Evolutionary conservation across 805 yeast genomes (phyloP).

Genomic region (Cyberlindnera bimundalis): DNA sequence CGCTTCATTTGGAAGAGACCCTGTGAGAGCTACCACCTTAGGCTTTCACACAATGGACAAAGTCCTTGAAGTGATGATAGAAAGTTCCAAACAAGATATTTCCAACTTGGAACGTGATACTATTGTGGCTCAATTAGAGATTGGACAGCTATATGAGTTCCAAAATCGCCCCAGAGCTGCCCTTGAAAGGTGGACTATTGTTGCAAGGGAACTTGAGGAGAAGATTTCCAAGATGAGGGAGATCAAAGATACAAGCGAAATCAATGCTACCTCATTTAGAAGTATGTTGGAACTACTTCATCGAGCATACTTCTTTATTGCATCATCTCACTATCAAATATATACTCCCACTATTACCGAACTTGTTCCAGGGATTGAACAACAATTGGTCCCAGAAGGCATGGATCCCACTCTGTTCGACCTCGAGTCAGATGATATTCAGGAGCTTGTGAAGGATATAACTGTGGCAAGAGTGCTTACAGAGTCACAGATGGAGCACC

Average conservation of each 20-base stretch:
- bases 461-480: constrained; percentile 21
- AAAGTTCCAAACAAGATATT: constrained; percentile 48
- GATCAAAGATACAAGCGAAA: constrained; percentile 22
- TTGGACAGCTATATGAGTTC: constrained; percentile 70
- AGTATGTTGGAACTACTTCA: constrained; percentile 62
- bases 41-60: constrained; percentile 54
- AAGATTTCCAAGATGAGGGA: constrained; percentile 10
- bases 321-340: constrained; percentile 64
- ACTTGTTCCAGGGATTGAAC: constrained; percentile 28
- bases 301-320: constrained; percentile 73
- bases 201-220: constrained; percentile 20
- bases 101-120: constrained; percentile 46
- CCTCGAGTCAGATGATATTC: constrained; percentile 1
- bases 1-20: constrained; percentile 43
- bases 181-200: constrained; percentile 39
- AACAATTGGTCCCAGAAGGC: constrained; percentile 11
- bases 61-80: constrained; percentile 63
- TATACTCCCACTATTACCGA: constrained; percentile 32
- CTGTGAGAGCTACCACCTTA: background rate
- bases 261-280: constrained; percentile 30
- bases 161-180: constrained; percentile 50
- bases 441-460: constrained; percentile 24
- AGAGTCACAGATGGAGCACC: constrained; percentile 34
- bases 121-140: constrained; percentile 44
- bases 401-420: constrained; percentile 16